These are phyloP conservation scores for Saccharomyces hybrid DNA, from an alignment of 1,139 yeast genomes.

Conservation along the genomic window DNA sequence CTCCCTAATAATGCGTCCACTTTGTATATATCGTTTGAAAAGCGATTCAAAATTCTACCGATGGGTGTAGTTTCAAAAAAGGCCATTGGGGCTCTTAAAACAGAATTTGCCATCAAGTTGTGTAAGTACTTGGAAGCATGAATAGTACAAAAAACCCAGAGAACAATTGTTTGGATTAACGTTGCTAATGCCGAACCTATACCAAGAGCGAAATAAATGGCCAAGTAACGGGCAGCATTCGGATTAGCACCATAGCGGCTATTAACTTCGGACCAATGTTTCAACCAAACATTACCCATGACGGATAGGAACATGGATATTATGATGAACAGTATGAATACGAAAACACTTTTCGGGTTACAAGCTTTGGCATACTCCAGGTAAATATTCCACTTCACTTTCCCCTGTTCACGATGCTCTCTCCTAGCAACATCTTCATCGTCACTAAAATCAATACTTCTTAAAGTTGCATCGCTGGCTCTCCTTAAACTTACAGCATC, in stretches of 20 bases:
- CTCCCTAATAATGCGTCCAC: slow-evolving; percentile 84
- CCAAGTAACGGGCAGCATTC: slow-evolving; percentile 57
- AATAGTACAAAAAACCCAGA: slow-evolving; percentile 82
- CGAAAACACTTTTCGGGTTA: slow-evolving; percentile 58
- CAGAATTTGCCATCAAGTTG: slow-evolving; percentile 68
- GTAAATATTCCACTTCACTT: slow-evolving; percentile 87
- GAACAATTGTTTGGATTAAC: slow-evolving; percentile 58
- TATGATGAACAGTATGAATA: slow-evolving; percentile 47
- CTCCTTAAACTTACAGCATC: slow-evolving; percentile 49
- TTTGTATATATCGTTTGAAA: slow-evolving; percentile 88
- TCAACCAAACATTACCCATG: slow-evolving; percentile 78
- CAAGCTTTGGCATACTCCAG: slow-evolving; percentile 80
- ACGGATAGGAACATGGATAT: slow-evolving; percentile 56
- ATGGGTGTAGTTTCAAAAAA: slow-evolving; percentile 96
- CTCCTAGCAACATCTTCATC: slow-evolving; percentile 44
- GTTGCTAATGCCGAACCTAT: slow-evolving; percentile 54
- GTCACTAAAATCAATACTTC: slow-evolving; percentile 37
- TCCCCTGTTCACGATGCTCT: slow-evolving; percentile 89
- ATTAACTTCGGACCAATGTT: slow-evolving; percentile 94
- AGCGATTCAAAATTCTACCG: slow-evolving; percentile 88
- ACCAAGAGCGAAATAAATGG: slow-evolving; percentile 74
- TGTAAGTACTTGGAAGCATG: slow-evolving; percentile 79
- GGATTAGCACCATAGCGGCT: slow-evolving; percentile 65
- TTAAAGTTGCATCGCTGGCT: slow-evolving; percentile 59
- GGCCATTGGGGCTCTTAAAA: slow-evolving; percentile 90